Conservation (phyloP, 2,329 filamentous ascomycete species). For the Talaromyces sp. region DNA sequence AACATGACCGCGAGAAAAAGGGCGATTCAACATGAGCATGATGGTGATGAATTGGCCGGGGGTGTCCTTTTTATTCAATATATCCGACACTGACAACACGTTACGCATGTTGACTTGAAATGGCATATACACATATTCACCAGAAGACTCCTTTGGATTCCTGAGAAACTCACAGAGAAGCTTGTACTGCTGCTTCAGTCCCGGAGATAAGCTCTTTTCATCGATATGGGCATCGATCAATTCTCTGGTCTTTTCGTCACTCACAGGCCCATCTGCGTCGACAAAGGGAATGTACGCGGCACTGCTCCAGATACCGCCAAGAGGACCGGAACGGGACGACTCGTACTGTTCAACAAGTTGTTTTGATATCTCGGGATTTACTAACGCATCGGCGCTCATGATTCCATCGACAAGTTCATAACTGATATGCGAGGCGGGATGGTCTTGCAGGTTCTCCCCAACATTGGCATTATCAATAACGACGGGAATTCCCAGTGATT, state of each 20-base stretch:
- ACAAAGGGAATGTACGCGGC: slow-evolving; percentile 4
- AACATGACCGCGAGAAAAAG: slow-evolving; percentile 10
- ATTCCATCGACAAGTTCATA: slow-evolving; percentile 12
- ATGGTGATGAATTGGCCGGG: slow-evolving; percentile 8
- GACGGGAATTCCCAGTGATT: slow-evolving; percentile 34
- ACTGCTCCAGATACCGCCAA: slow-evolving; percentile 1
- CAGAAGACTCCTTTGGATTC: slow-evolving; percentile 4
- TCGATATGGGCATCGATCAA: background rate
- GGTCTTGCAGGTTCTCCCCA: slow-evolving; percentile 47
- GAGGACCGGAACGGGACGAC: background rate
- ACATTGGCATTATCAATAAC: slow-evolving; percentile 40
- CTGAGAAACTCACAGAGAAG: slow-evolving; percentile 1
- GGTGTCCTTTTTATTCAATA: background rate
- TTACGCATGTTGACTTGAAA: slow-evolving; percentile 7
- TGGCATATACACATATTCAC: slow-evolving; percentile 5
- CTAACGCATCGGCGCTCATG: background rate
- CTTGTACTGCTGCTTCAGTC: slow-evolving; percentile 4
- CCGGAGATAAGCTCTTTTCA: background rate
- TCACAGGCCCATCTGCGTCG: background rate
- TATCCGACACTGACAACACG: background rate
- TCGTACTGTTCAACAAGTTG: background rate
- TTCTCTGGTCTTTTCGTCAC: background rate
- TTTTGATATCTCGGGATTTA: background rate
- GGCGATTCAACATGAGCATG: slow-evolving; percentile 6
- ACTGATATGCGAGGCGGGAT: slow-evolving; percentile 16